These are phyloP conservation scores for Sanguinoderma infundibulare DNA, from an alignment of 1,284 basidiomycete species.

Conservation along the genomic window DNA sequence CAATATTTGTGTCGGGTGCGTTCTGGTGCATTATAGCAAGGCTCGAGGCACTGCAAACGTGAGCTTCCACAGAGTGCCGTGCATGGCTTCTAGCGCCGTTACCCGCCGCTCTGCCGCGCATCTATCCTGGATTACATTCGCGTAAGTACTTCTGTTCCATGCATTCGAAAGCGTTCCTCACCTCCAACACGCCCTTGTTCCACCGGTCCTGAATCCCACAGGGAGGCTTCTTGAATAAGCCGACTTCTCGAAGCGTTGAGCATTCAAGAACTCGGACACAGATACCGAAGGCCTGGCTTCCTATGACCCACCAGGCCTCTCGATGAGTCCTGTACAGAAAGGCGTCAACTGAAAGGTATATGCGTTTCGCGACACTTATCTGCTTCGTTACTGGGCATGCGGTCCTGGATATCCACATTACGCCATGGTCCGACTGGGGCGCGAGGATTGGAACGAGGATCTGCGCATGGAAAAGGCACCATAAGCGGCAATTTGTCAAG, in stretches of 20 bases:
- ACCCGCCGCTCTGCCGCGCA: background rate
- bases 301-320: background rate
- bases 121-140: background rate
- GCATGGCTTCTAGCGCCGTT: background rate
- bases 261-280: background rate
- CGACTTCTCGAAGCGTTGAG: background rate
- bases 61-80: background rate
- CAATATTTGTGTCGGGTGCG: no score
- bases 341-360: no score
- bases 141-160: background rate
- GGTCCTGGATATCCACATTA: no score
- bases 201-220: background rate
- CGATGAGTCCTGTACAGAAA: background rate
- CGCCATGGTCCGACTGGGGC: no score
- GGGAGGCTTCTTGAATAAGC: background rate
- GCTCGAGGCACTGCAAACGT: background rate
- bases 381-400: no score
- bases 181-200: background rate
- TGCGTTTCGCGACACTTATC: no score
- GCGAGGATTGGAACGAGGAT: no score
- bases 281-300: no score
- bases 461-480: no score
- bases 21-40: no score
- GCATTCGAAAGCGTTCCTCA: background rate
- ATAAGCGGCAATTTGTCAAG: no score